phyloP scores from a whole-genome alignment of 371 early-diverging fungal genomes.

The Apophysomyces trapeziformis region DNA sequence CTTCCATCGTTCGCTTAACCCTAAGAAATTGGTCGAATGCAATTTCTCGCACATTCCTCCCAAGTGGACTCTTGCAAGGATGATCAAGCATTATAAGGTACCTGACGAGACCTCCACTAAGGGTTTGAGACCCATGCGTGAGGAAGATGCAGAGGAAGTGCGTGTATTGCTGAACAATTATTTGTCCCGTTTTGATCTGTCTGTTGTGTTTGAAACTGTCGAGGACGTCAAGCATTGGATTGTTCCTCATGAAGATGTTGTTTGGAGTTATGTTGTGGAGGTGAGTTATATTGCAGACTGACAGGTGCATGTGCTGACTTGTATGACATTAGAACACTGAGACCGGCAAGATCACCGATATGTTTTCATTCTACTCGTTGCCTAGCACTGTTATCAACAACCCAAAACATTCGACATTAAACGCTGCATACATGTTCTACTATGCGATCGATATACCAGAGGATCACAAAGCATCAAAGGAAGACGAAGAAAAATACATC shows the following conservation, averaged over 20 bases:
- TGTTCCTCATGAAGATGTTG: conserved; percentile 79
- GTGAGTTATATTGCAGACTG: conserved; percentile 29
- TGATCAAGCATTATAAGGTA: conserved; percentile 76
- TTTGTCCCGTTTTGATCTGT: conserved; percentile 70
- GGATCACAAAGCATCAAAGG: conserved; percentile 37
- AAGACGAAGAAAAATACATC: conserved; percentile 47
- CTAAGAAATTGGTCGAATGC: conserved; percentile 92
- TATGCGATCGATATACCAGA: conserved; percentile 74
- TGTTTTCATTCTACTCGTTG: conserved; percentile 92
- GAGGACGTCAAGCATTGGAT: conserved; percentile 95
- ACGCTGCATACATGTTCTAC: conserved; percentile 94
- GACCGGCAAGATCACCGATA: conserved; percentile 74
- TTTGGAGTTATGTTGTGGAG: conserved; percentile 94
- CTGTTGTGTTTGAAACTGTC: conserved; percentile 74
- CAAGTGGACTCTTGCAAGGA: conserved; percentile 76
- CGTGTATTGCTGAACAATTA: conserved; percentile 75
- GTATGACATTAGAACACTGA: conserved; percentile 47
- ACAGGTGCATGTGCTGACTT: neutral
- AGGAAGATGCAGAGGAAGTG: conserved; percentile 76
- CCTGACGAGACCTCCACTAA: conserved; percentile 63
- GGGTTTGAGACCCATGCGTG: conserved; percentile 82
- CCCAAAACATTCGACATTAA: conserved; percentile 74
- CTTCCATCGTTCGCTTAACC: conserved; percentile 92
- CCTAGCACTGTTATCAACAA: conserved; percentile 88
- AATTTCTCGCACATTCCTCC: conserved; percentile 84